Percentiles rank a stretch among this genome's conserved stretches.
phyloP scores from a whole-genome alignment of 2,329 filamentous ascomycete genomes.

The Aureobasidium pullulans region DNA sequence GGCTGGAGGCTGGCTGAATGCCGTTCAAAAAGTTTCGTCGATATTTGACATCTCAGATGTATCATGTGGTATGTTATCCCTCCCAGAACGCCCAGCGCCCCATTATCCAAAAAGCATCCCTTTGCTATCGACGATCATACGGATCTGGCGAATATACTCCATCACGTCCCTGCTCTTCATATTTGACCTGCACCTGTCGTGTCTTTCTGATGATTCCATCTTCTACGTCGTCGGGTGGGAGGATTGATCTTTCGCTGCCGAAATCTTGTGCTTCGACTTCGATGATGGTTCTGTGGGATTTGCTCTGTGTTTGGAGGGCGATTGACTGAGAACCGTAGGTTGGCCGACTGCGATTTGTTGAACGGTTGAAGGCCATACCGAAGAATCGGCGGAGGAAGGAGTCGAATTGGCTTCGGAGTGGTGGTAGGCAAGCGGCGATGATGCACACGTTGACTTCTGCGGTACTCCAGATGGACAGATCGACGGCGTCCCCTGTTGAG shows the following conservation, averaged over 20 bases:
- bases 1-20: not conserved
- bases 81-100: not conserved
- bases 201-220: slow-evolving; percentile 3
- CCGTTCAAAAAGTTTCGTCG: not conserved
- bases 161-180: not conserved
- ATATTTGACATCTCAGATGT: not conserved
- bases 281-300: not conserved
- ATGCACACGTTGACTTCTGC: slow-evolving; percentile 17
- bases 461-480: slow-evolving; percentile 14
- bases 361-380: slow-evolving; percentile 1
- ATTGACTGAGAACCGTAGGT: slow-evolving; percentile 1
- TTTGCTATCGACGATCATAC: not conserved
- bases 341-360: not conserved
- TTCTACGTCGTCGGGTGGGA: not conserved
- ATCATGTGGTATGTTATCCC: not conserved
- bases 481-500: slow-evolving; percentile 13
- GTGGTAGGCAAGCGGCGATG: slow-evolving; percentile 16
- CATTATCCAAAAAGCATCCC: not conserved
- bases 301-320: not conserved
- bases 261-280: not conserved
- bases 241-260: not conserved
- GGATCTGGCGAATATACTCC: not conserved
- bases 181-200: slow-evolving; percentile 3
- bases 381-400: slow-evolving; percentile 10
- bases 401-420: slow-evolving; percentile 15